Percentiles rank a stretch among this genome's conserved stretches.
Conservation (phyloP, 495 filamentous ascomycete species). For the Penicillium goetzii region DNA sequence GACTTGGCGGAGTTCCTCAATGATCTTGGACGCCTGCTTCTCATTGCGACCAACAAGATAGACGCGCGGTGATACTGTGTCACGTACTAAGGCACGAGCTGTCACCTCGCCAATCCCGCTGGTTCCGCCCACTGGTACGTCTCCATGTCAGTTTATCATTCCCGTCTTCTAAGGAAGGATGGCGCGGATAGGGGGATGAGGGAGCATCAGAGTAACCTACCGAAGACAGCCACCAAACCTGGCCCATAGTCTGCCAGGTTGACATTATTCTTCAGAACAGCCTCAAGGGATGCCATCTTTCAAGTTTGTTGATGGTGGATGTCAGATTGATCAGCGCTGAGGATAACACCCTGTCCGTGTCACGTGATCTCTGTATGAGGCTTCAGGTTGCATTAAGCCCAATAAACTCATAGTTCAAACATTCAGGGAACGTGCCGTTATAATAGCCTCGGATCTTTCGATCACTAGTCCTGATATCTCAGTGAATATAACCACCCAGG, state of each 20-base stretch:
- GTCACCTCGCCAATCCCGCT: constrained; percentile 66
- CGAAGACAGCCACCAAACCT: constrained; percentile 56
- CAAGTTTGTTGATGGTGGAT: not conserved
- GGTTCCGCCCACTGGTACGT: constrained; percentile 60
- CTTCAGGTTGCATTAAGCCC: not conserved
- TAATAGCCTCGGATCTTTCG: too few species aligned
- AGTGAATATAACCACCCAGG: too few species aligned
- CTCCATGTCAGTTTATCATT: constrained; percentile 18
- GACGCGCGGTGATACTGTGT: constrained; percentile 50
- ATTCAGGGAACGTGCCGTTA: not conserved
- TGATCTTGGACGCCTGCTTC: constrained; percentile 38
- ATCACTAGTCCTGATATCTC: too few species aligned
- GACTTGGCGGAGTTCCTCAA: constrained; percentile 37
- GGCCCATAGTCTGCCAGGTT: not conserved
- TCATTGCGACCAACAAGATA: constrained; percentile 55
- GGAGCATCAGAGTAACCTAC: constrained; percentile 29
- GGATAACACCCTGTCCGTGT: not conserved
- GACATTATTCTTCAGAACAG: not conserved
- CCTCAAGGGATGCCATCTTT: not conserved
- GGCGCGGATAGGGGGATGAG: not conserved
- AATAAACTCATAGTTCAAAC: not conserved
- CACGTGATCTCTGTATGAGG: not conserved
- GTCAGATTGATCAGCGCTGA: not conserved
- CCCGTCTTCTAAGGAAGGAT: not conserved
- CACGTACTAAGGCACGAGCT: constrained; percentile 57